phyloP scores from a whole-genome alignment of 768 basidiomycete species.

The Leccinum uliginosum region DNA sequence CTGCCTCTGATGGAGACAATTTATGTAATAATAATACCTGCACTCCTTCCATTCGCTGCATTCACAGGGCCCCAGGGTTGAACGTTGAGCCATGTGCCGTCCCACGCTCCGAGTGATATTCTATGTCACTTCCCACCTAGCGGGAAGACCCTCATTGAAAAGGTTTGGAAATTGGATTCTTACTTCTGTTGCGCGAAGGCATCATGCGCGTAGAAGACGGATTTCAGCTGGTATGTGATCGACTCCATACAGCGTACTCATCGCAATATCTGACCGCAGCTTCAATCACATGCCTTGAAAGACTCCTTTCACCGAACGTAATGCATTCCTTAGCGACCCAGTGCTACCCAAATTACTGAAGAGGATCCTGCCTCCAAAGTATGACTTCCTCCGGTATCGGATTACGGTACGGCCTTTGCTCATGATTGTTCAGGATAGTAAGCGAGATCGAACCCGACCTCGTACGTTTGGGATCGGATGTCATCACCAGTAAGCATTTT shows the following conservation, averaged over 20 bases:
- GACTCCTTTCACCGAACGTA: constrained; percentile 51
- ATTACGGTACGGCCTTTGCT: not conserved
- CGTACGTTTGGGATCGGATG: constrained; percentile 52
- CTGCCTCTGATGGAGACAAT: no score
- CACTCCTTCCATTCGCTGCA: no score
- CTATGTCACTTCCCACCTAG: not conserved
- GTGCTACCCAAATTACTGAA: constrained; percentile 58
- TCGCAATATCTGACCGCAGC: not conserved
- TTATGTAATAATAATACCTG: no score
- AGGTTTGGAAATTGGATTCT: no score
- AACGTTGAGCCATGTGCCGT: not conserved
- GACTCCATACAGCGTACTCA: not conserved
- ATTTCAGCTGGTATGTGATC: constrained; percentile 49
- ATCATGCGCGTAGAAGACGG: constrained; percentile 63
- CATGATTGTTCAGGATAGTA: constrained; percentile 33
- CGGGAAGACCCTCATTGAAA: not conserved
- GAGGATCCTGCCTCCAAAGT: constrained; percentile 50
- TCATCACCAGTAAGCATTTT: constrained; percentile 43
- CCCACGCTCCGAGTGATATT: not conserved
- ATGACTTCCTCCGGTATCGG: constrained; percentile 2
- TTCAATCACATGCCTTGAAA: constrained; percentile 22
- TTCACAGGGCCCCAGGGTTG: no score
- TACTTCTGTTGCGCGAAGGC: not conserved
- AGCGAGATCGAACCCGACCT: constrained; percentile 58
- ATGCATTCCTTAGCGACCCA: constrained; percentile 59